Evolutionary conservation across 129 eudicot genomes (phyloP).

Genomic region (Flaveria trinervia): DNA sequence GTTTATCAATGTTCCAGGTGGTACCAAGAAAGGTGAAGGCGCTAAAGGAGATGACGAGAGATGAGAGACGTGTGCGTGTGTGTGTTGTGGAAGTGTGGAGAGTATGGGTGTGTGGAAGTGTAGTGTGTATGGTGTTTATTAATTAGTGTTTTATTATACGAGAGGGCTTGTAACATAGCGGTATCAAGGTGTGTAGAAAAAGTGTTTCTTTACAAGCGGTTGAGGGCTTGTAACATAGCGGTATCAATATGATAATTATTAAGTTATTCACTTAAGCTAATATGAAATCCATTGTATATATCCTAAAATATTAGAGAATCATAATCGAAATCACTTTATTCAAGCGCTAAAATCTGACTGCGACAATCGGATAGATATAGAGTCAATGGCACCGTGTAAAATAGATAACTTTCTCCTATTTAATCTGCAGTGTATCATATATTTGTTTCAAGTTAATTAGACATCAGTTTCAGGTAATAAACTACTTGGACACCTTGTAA

Average conservation of each 20-base stretch:
- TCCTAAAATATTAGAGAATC: background rate
- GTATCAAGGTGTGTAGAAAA: no score
- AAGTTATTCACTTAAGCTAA: background rate
- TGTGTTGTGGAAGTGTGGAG: no score
- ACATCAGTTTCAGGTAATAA: background rate
- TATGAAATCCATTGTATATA: background rate
- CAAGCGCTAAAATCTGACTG: background rate
- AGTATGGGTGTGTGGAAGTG: no score
- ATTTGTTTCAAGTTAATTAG: background rate
- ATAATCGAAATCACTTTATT: background rate
- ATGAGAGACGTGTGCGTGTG: no score
- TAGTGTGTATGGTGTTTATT: background rate
- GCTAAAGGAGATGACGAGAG: no score
- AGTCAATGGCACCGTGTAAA: background rate
- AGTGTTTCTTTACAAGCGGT: no score
- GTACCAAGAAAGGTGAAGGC: no score
- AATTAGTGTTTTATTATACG: background rate
- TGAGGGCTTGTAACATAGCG: no score
- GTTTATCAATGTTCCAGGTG: no score
- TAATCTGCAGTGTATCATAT: background rate
- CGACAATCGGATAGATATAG: background rate
- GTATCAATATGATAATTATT: background rate
- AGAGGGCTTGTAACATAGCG: no score
- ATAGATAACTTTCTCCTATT: background rate
- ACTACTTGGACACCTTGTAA: background rate